Evolutionary conservation across 2,329 filamentous ascomycete genomes (phyloP).

Genomic region (Reticulascus tulasneorum): DNA sequence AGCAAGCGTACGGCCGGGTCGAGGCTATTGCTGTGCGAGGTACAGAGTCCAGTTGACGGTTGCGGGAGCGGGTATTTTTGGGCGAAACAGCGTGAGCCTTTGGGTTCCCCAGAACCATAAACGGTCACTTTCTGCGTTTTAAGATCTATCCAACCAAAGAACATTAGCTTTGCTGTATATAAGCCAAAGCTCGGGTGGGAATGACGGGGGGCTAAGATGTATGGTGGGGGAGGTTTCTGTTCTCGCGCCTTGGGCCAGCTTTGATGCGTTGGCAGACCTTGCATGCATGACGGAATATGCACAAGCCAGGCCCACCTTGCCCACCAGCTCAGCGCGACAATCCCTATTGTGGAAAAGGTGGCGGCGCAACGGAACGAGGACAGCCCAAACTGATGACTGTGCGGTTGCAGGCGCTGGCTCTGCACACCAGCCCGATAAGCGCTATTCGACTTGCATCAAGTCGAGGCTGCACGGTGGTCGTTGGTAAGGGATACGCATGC

Average conservation of each 20-base stretch:
- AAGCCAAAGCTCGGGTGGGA: slow-evolving; percentile 30
- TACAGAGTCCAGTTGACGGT: slow-evolving; percentile 5
- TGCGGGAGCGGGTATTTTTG: slow-evolving; percentile 26
- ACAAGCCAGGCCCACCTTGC: slow-evolving; percentile 42
- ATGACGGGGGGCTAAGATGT: slow-evolving; percentile 23
- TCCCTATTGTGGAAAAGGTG: slow-evolving; percentile 18
- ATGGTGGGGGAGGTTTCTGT: slow-evolving; percentile 21
- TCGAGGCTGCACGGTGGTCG: slow-evolving; percentile 6
- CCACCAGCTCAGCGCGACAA: slow-evolving; percentile 35
- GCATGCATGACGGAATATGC: slow-evolving; percentile 59
- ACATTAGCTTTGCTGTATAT: slow-evolving; percentile 37
- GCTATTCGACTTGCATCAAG: slow-evolving; percentile 7
- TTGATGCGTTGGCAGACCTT: slow-evolving; percentile 44
- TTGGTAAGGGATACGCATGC: slow-evolving; percentile 5
- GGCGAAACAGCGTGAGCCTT: slow-evolving; percentile 26
- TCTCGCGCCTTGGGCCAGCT: slow-evolving; percentile 39
- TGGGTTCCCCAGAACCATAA: slow-evolving; percentile 25
- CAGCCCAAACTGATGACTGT: slow-evolving; percentile 23
- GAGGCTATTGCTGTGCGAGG: slow-evolving; percentile 7
- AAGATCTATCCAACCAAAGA: slow-evolving; percentile 39
- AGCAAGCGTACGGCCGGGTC: slow-evolving; percentile 1
- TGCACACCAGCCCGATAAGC: slow-evolving; percentile 10
- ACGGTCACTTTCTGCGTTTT: slow-evolving; percentile 23
- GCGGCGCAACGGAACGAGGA: slow-evolving; percentile 13
- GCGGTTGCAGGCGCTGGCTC: slow-evolving; percentile 10